Conservation (phyloP, 257 asterid species). For the Nicotiana undulata region DNA sequence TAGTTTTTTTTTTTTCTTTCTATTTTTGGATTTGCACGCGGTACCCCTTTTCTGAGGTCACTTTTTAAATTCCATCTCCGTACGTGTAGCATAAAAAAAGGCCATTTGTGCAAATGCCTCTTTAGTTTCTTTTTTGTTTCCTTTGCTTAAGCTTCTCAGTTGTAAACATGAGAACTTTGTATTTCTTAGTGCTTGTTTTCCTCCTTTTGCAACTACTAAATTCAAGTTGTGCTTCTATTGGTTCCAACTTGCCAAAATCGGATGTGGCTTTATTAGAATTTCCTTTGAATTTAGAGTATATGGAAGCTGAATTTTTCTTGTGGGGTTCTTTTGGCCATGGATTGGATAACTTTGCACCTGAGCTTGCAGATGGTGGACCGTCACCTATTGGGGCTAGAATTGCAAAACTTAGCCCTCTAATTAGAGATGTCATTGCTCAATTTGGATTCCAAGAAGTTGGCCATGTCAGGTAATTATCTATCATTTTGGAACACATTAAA, state of each 20-base stretch:
- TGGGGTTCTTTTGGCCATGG: conserved; percentile 70
- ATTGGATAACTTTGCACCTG: conserved; percentile 41
- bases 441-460: conserved; percentile 92
- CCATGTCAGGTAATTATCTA: conserved; percentile 47
- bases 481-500: neutral
- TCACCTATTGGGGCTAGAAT: conserved; percentile 42
- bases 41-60: too few species aligned
- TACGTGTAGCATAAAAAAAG: too few species aligned
- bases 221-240: neutral
- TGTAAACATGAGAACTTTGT: neutral
- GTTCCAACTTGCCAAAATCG: conserved; percentile 19
- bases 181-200: neutral
- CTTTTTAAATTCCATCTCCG: too few species aligned
- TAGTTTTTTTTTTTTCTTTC: neutral
- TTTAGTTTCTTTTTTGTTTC: too few species aligned
- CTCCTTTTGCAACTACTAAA: neutral
- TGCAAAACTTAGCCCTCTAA: conserved; percentile 44
- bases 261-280: conserved; percentile 59
- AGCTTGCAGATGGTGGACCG: conserved; percentile 56
- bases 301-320: conserved; percentile 81
- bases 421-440: conserved; percentile 50
- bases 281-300: conserved; percentile 63
- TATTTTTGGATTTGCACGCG: too few species aligned
- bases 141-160: neutral
- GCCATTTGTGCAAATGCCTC: too few species aligned